phyloP scores from a whole-genome alignment of 2,329 filamentous ascomycete genomes.

The Curvularia lunata region DNA sequence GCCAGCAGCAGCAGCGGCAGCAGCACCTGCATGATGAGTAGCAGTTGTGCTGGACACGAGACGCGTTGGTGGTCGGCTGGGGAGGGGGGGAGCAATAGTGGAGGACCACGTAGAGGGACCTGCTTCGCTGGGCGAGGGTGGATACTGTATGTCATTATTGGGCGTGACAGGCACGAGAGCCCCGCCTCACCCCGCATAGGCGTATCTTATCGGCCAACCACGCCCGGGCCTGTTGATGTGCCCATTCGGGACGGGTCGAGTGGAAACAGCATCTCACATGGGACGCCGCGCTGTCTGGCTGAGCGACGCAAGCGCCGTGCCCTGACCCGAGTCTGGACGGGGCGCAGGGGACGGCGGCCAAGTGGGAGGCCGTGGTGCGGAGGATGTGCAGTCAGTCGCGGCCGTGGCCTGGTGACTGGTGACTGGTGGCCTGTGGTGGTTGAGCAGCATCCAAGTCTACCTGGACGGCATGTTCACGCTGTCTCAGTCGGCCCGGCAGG shows the following conservation, averaged over 20 bases:
- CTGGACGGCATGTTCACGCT: conserved; percentile 3
- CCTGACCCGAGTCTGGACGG: conserved; percentile 14
- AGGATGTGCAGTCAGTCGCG: conserved; percentile 17
- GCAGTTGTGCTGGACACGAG: not conserved
- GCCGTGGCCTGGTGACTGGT: conserved; percentile 13
- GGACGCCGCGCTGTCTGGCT: conserved; percentile 31
- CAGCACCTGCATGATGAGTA: not conserved
- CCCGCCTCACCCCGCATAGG: conserved; percentile 41
- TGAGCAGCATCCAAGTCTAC: not conserved
- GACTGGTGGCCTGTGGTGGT: conserved; percentile 1
- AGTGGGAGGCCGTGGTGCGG: conserved; percentile 7
- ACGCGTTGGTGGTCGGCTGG: not conserved
- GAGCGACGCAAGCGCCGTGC: conserved; percentile 40
- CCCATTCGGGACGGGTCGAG: conserved; percentile 44
- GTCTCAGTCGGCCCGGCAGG: conserved; percentile 7
- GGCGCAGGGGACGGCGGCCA: conserved; percentile 6
- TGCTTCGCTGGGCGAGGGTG: conserved; percentile 14
- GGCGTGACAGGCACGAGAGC: conserved; percentile 21
- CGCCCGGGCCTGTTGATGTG: conserved; percentile 28
- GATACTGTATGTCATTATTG: conserved; percentile 16
- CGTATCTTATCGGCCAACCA: conserved; percentile 38
- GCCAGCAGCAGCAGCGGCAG: not conserved
- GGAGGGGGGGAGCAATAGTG: conserved; percentile 23
- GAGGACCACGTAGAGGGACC: conserved; percentile 32
- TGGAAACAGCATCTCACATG: conserved; percentile 20